phyloP scores from a whole-genome alignment of 2,329 filamentous ascomycete genomes.

The Cryphonectria naterciae region DNA sequence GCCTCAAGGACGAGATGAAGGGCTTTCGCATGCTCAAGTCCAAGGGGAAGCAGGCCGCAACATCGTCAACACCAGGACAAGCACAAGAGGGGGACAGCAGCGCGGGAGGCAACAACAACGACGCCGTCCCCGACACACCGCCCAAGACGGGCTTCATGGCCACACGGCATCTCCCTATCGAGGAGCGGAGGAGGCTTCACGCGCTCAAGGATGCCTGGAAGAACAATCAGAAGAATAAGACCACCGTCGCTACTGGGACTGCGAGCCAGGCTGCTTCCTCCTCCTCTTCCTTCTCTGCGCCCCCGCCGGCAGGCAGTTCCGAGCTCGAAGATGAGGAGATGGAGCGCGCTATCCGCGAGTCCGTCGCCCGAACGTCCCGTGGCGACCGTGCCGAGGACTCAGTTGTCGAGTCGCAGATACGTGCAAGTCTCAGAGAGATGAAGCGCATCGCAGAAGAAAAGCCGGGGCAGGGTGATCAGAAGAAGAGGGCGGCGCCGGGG shows the following conservation, averaged over 20 bases:
- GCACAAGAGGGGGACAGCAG: constrained; percentile 22
- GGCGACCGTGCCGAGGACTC: constrained; percentile 73
- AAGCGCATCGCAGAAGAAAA: constrained; percentile 35
- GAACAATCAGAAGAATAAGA: constrained; percentile 34
- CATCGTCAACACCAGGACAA: constrained; percentile 31
- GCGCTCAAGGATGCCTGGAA: constrained; percentile 52
- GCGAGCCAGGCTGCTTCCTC: constrained; percentile 17
- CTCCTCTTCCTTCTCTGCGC: constrained; percentile 31
- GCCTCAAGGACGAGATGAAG: constrained; percentile 62
- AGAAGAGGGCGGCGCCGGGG: constrained; percentile 10
- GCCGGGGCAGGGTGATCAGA: constrained; percentile 22
- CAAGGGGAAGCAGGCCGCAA: constrained; percentile 47
- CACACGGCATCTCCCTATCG: constrained; percentile 51
- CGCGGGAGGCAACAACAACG: constrained; percentile 1
- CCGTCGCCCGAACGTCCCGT: constrained; percentile 70
- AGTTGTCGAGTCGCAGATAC: constrained; percentile 72
- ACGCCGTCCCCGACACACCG: constrained; percentile 24
- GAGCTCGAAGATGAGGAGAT: constrained; percentile 60
- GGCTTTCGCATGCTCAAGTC: constrained; percentile 59
- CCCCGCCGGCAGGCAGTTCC: not conserved
- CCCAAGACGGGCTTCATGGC: constrained; percentile 53
- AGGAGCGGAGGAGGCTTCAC: constrained; percentile 56
- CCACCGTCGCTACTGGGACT: constrained; percentile 28
- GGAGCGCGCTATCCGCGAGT: constrained; percentile 71
- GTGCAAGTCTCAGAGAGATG: constrained; percentile 68